Percentiles rank a stretch among this genome's conserved stretches.
These are phyloP conservation scores for Fusarium sororula DNA, from an alignment of 2,329 filamentous ascomycete genomes.

Conservation along the genomic window DNA sequence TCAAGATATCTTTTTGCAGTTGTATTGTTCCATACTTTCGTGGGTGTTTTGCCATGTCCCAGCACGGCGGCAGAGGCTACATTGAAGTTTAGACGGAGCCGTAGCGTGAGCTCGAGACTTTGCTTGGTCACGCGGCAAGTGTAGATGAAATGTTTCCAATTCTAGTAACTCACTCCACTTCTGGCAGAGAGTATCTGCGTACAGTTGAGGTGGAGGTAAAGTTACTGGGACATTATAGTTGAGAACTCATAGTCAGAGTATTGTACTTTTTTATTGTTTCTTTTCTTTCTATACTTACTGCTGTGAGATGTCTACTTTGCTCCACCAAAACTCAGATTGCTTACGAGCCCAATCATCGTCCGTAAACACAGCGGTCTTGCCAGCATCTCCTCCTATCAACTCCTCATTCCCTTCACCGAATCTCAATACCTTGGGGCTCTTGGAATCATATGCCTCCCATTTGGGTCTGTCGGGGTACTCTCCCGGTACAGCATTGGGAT, in stretches of 20 bases:
- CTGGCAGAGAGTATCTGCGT: rapidly evolving
- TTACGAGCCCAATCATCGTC: conserved; percentile 53
- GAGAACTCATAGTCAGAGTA: rapidly evolving
- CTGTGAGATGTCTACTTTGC: conserved; percentile 50
- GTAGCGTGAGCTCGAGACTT: background rate
- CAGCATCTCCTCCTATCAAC: conserved; percentile 52
- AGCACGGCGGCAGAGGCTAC: too few species aligned
- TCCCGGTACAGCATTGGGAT: conserved; percentile 51
- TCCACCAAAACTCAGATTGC: conserved; percentile 60
- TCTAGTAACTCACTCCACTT: background rate
- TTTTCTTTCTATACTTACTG: conserved; percentile 22
- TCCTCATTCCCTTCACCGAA: conserved; percentile 59
- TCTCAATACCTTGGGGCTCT: conserved; percentile 48
- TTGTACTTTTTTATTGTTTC: background rate
- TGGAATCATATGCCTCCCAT: conserved; percentile 48
- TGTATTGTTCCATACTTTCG: rapidly evolving
- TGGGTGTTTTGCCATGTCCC: background rate
- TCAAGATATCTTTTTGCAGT: background rate
- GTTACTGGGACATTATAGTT: rapidly evolving
- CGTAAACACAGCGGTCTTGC: conserved; percentile 50
- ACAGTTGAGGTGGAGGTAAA: background rate
- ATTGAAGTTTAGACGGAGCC: rapidly evolving
- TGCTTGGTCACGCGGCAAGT: background rate
- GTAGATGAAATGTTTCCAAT: background rate
- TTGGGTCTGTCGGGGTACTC: conserved; percentile 40